Conservation (phyloP, 805 yeast genomes). For the Lachancea waltii region DNA sequence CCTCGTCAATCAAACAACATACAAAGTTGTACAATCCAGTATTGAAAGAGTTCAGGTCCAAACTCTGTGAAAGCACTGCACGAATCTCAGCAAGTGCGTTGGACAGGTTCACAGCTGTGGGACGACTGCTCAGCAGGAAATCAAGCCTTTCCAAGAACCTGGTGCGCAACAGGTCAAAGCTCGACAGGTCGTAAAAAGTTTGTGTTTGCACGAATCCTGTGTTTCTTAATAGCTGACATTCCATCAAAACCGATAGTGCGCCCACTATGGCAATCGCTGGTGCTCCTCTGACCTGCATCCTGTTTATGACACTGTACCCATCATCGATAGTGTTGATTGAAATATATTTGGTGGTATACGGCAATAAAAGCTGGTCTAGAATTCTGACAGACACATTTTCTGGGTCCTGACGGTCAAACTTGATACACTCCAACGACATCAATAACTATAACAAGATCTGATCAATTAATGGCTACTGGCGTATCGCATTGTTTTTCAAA, state of each 20-base stretch:
- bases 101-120: conserved; percentile 90
- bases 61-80: conserved; percentile 27
- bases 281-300: conserved; percentile 96
- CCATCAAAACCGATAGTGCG: conserved; percentile 74
- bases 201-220: conserved; percentile 24
- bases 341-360: conserved; percentile 69
- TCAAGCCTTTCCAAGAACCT: conserved; percentile 47
- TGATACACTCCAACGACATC: conserved; percentile 58
- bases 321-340: conserved; percentile 56
- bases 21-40: conserved; percentile 39
- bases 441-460: too few species aligned
- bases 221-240: conserved; percentile 37
- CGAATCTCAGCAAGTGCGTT: conserved; percentile 50
- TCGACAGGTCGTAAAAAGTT: conserved; percentile 29
- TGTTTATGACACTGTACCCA: conserved; percentile 76
- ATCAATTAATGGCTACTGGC: too few species aligned
- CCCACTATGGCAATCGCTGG: conserved; percentile 98
- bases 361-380: conserved; percentile 76
- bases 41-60: conserved; percentile 21
- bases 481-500: too few species aligned
- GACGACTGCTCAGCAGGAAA: conserved; percentile 69
- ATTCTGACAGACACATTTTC: conserved; percentile 44
- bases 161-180: conserved; percentile 32
- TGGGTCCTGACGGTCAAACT: conserved; percentile 40
- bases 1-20: conserved; percentile 60